phyloP scores from a whole-genome alignment of 192 early-diverging fungal genomes.

The Allomyces macrogynus region DNA sequence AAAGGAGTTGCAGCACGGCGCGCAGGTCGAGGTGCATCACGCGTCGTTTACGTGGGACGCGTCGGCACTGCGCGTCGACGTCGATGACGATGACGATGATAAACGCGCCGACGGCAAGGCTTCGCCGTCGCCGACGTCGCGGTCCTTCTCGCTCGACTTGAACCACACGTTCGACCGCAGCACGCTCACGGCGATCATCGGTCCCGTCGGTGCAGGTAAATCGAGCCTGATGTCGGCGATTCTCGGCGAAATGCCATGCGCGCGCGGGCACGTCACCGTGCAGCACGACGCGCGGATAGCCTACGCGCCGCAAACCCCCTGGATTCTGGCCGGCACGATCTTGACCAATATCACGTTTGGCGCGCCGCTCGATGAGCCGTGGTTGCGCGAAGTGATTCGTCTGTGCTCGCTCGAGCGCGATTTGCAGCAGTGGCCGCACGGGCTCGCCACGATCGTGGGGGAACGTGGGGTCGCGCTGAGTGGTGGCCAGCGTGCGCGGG shows the following conservation, averaged over 20 bases:
- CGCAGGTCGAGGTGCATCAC: neutral
- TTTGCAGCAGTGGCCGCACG: conserved; percentile 28
- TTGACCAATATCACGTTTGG: conserved; percentile 52
- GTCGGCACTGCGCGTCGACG: neutral
- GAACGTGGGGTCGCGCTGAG: conserved; percentile 20
- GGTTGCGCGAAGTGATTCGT: conserved; percentile 27
- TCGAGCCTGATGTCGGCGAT: neutral
- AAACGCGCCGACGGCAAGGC: neutral
- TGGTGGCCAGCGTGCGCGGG: conserved; percentile 69
- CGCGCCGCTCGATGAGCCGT: conserved; percentile 25
- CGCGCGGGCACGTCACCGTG: neutral
- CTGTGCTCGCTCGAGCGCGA: conserved; percentile 37
- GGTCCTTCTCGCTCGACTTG: no score
- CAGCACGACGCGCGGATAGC: conserved; percentile 22
- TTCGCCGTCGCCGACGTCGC: no score
- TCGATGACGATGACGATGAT: neutral
- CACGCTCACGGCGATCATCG: neutral
- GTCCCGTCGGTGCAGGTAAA: neutral
- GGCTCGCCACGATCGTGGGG: neutral
- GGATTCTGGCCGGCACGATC: conserved; percentile 60
- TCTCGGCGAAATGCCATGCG: neutral
- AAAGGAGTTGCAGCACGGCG: neutral
- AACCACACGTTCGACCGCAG: no score
- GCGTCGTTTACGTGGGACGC: neutral
- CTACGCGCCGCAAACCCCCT: conserved; percentile 59